Conservation (phyloP, 176 grass and related monocot species). For the Hyparrhenia diplandra region DNA sequence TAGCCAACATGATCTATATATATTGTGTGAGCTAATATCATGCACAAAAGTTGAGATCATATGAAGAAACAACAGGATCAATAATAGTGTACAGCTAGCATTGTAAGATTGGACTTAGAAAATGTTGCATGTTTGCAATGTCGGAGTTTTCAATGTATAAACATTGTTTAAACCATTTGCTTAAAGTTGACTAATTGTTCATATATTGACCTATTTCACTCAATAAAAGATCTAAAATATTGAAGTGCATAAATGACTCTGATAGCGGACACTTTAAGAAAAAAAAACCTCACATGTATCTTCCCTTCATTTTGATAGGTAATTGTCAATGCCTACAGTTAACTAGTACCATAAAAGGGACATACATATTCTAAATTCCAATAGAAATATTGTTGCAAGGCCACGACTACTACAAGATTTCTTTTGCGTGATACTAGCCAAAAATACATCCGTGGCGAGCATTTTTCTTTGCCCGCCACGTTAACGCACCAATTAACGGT, state of each 20-base stretch:
- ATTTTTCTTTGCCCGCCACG: no score
- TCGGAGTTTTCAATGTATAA: background rate
- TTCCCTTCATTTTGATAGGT: background rate
- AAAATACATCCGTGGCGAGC: no score
- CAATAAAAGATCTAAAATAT: background rate
- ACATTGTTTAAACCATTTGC: background rate
- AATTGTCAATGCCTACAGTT: background rate
- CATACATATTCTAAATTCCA: background rate
- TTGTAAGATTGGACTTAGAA: no score
- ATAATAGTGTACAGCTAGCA: background rate
- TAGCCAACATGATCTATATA: no score
- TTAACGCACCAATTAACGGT: no score
- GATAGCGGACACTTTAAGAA: background rate
- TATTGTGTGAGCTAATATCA: no score
- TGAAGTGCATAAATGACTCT: background rate
- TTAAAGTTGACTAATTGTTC: no score
- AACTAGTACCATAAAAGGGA: background rate
- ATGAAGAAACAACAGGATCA: background rate
- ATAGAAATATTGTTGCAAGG: background rate
- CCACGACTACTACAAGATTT: no score
- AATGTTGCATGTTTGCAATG: background rate
- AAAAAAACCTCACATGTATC: background rate
- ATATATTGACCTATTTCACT: background rate
- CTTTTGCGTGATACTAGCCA: no score
- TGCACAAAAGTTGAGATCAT: background rate